phyloP scores from a whole-genome alignment of 495 filamentous ascomycete species.

The Podospora appendiculata region DNA sequence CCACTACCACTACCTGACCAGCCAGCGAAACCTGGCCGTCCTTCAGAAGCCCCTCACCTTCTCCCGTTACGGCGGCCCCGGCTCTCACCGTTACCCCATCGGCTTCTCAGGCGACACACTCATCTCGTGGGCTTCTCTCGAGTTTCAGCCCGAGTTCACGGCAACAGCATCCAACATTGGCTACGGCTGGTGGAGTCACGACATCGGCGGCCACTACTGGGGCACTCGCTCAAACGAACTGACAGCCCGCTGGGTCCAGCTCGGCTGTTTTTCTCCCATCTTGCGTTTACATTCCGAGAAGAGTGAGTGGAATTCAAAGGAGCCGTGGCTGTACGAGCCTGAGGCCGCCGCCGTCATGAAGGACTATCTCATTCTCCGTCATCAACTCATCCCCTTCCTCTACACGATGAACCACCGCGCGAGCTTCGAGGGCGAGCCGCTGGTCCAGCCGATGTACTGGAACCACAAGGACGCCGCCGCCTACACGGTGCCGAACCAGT shows the following conservation, averaged over 20 bases:
- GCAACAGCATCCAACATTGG: conserved; percentile 56
- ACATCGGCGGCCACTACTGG: conserved; percentile 51
- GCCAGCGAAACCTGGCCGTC: conserved; percentile 17
- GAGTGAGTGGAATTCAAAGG: conserved; percentile 45
- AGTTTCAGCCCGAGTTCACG: conserved; percentile 57
- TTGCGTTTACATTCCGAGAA: conserved; percentile 48
- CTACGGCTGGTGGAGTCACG: conserved; percentile 59
- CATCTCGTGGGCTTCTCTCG: conserved; percentile 47
- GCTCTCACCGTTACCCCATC: conserved; percentile 52
- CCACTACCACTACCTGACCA: conserved; percentile 52
- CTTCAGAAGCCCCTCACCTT: conserved; percentile 30
- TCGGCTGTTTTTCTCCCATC: conserved; percentile 51
- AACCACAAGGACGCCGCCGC: conserved; percentile 39
- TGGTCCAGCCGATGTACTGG: conserved; percentile 57
- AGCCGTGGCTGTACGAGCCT: conserved; percentile 46
- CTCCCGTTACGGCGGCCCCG: conserved; percentile 51
- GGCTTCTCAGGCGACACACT: conserved; percentile 54
- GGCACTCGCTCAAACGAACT: conserved; percentile 48
- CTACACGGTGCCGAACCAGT: conserved; percentile 46
- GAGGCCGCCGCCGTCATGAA: conserved; percentile 36
- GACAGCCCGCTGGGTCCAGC: conserved; percentile 49
- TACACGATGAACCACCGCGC: conserved; percentile 47
- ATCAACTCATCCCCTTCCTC: conserved; percentile 48
- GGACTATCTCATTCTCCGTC: conserved; percentile 39
- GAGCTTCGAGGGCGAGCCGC: conserved; percentile 33